Evolutionary conservation across 2,329 filamentous ascomycete genomes (phyloP), one percentile per base, ranked within the genome.

Genomic region (Exophiala sideris): DNA sequence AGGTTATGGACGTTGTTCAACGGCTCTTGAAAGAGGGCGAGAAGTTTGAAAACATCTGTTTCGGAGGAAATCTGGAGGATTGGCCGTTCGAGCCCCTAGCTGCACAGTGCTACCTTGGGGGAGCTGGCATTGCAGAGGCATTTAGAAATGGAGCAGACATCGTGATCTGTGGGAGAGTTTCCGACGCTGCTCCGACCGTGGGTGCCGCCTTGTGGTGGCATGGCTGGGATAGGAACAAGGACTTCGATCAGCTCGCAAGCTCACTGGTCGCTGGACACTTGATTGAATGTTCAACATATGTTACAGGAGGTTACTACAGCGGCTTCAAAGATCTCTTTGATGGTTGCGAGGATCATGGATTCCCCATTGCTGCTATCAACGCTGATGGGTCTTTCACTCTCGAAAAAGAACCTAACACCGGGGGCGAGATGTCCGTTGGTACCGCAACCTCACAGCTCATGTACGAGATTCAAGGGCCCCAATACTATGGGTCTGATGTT

Each of bases 401-500:
- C 57, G 71, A 70, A 18, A 76, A 74, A 58, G 69, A 74, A 29
- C 24, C 24, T 2, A 65, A 66, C 54, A 60, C 64, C 9, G 69
- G 68, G 1, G 73, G 75, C 12, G 56, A 67, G 2, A 67, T 76
- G 14, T 71, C 69, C 1, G 71, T 74, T 6, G 74, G 79, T 48
- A 81, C 78, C 1, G 74, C 76, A 44, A 73, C 71, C 0, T 75
- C 73, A 3, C 79, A 81, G 57, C n/a, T 74, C 7, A 10, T 49
- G 10, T 49, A 49, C 14, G 74, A 80, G 62, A 74, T 79, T 8
- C 77, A 79, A 57, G 78, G 78, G 3, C 75, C 74, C 1, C 75
- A 73, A 69, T 82, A 82, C 63, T 78, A 74, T 68, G 80, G 81
- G 65, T 77, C 75, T 0, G 79, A 82, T 56, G 79, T 81, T 24